phyloP scores from a whole-genome alignment of 257 asterid species.

The Buddleja alternifolia region DNA sequence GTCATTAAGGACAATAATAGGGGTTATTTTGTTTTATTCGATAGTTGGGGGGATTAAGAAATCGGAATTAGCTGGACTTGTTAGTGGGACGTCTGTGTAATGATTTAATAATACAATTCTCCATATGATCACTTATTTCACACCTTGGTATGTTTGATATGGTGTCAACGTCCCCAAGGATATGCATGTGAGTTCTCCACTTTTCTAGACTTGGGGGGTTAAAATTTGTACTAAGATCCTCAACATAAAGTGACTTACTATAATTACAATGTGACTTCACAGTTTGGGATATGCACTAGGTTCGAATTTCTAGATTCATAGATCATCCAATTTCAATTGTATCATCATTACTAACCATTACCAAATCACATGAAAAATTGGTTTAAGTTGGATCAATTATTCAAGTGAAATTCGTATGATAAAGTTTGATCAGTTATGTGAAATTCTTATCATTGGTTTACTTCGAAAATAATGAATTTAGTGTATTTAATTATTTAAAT shows the following conservation, averaged over 20 bases:
- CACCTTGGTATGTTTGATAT: not conserved
- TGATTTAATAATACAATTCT: not conserved
- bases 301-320: conserved; percentile 25
- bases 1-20: not conserved
- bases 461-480: too few relatives aligned
- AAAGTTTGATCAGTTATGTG: too few relatives aligned
- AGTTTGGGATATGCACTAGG: not conserved
- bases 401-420: too few relatives aligned
- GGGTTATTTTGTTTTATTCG: conserved; percentile 25
- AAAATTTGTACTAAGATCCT: not conserved
- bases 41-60: conserved; percentile 24
- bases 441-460: too few relatives aligned
- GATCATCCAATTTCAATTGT: conserved; percentile 7
- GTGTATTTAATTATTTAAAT: too few relatives aligned
- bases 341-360: not conserved
- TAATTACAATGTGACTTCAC: conserved; percentile 18
- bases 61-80: conserved; percentile 32
- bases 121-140: conserved; percentile 26
- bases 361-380: too few relatives aligned
- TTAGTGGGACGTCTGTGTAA: conserved; percentile 29
- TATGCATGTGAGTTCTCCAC: conserved; percentile 26
- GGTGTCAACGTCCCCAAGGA: not conserved
- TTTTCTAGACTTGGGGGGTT: not conserved
- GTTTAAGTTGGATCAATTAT: too few relatives aligned
- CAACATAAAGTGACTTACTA: not conserved